Conservation (phyloP, 257 asterid species). For the Rhazya stricta region DNA sequence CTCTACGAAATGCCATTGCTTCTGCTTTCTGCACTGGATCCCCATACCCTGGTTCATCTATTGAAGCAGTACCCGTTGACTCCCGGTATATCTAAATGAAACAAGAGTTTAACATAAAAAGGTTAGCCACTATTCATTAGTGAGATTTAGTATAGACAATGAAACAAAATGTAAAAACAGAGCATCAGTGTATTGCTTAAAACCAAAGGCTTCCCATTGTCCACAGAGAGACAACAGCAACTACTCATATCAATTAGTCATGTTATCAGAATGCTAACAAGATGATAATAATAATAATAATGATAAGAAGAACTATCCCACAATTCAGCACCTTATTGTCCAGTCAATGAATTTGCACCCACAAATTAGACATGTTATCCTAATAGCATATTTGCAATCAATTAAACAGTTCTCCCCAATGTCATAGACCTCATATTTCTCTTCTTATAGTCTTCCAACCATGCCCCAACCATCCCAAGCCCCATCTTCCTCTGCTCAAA, state of each 20-base stretch:
- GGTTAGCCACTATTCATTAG: neutral
- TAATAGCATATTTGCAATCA: neutral
- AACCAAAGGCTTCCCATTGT: neutral
- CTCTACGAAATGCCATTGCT: slow-evolving; percentile 93
- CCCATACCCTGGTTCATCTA: slow-evolving; percentile 55
- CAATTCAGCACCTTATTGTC: too few species aligned
- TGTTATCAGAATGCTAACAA: too few species aligned
- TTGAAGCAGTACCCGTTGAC: slow-evolving; percentile 71
- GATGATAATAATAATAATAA: too few species aligned
- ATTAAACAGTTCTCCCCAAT: neutral
- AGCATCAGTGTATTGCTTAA: neutral
- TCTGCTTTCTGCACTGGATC: slow-evolving; percentile 86
- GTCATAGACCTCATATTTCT: neutral
- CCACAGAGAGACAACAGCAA: neutral
- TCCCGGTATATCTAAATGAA: slow-evolving; percentile 59
- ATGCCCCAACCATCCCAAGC: neutral
- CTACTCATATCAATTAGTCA: neutral
- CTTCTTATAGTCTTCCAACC: neutral
- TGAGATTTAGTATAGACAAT: neutral
- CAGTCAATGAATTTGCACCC: neutral
- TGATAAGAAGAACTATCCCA: neutral
- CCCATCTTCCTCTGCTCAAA: neutral
- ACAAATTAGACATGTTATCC: neutral
- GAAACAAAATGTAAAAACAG: neutral
- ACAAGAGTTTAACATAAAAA: neutral